A percentile compares a stretch with the other conserved stretches of the same genome.
These are phyloP conservation scores for Jimgerdemannia lactiflua DNA, from an alignment of 192 early-diverging fungal genomes.

Conservation along the genomic window DNA sequence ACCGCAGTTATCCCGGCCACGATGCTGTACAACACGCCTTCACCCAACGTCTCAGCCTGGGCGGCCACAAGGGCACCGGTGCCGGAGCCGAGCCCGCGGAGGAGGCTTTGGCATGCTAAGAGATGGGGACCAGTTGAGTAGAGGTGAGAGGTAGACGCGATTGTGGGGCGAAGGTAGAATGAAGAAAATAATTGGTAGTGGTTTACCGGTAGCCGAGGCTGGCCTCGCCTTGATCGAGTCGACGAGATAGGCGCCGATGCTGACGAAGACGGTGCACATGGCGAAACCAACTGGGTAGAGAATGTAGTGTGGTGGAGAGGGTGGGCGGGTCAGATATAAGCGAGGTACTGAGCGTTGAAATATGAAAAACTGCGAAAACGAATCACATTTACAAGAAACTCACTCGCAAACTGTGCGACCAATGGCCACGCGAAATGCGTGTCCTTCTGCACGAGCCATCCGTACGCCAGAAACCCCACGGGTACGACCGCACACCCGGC, in stretches of 20 bases:
- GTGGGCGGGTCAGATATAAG: not conserved
- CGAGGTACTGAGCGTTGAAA: no score
- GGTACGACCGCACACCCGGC: not conserved
- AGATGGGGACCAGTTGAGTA: not conserved
- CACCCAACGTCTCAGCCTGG: constrained; percentile 18
- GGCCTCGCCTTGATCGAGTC: constrained; percentile 24
- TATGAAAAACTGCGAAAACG: no score
- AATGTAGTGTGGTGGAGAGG: not conserved
- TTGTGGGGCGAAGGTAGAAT: not conserved
- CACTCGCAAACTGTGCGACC: constrained; percentile 26
- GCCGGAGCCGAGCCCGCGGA: constrained; percentile 26
- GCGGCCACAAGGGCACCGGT: constrained; percentile 30
- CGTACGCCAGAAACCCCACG: constrained; percentile 9
- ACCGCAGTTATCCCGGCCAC: not conserved
- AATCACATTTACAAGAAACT: not conserved
- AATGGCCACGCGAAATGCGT: constrained; percentile 26
- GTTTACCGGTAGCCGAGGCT: constrained; percentile 23
- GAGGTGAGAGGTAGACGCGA: not conserved
- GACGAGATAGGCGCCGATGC: constrained; percentile 30
- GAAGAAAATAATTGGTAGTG: not conserved
- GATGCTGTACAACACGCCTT: constrained; percentile 29
- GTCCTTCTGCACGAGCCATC: constrained; percentile 29
- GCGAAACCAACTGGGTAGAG: constrained; percentile 19
- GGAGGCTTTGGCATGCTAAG: constrained; percentile 29
- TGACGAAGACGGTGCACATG: constrained; percentile 25